Percentiles rank a stretch among this genome's conserved stretches.
Conservation (phyloP, 2,329 filamentous ascomycete species). For the Fusarium continuum region DNA sequence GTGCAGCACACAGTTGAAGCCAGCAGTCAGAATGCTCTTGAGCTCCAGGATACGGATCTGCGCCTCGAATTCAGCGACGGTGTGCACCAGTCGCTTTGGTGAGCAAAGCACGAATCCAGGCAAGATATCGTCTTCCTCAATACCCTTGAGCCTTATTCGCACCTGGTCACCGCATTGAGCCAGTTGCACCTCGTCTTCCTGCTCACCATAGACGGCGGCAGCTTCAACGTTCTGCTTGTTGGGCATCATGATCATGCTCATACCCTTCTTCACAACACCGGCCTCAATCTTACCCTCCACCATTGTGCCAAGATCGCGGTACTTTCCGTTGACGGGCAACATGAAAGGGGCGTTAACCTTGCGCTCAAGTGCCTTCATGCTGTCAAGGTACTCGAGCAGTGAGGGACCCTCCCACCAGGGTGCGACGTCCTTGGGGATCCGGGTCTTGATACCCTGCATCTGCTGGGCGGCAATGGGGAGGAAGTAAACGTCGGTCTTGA, state of each 20-base stretch:
- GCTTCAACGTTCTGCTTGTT: constrained; percentile 85
- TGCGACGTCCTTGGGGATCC: constrained; percentile 77
- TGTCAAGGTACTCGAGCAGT: constrained; percentile 93
- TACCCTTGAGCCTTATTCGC: constrained; percentile 87
- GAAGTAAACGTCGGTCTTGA: constrained; percentile 91
- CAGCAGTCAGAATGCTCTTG: constrained; percentile 91
- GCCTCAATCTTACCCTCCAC: constrained; percentile 97
- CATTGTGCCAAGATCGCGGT: constrained; percentile 96
- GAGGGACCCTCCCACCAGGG: constrained; percentile 92
- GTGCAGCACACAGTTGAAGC: constrained; percentile 98
- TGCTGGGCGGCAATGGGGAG: constrained; percentile 96
- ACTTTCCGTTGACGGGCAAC: constrained; percentile 98
- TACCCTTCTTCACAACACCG: constrained; percentile 90
- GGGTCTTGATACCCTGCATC: constrained; percentile 85
- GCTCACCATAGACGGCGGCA: constrained; percentile 90
- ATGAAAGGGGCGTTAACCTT: constrained; percentile 99
- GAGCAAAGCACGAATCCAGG: constrained; percentile 97
- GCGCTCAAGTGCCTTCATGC: constrained; percentile 90
- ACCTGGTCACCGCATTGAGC: constrained; percentile 95
- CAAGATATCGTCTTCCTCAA: constrained; percentile 96
- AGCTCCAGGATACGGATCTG: constrained; percentile 96
- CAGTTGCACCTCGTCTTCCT: constrained; percentile 85
- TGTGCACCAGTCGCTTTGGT: constrained; percentile 91
- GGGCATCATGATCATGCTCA: constrained; percentile 92
- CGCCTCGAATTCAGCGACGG: constrained; percentile 88